Percentiles rank a stretch among this genome's conserved stretches.
phyloP scores from a whole-genome alignment of 2,329 filamentous ascomycete genomes.

The Graphilbum sp. region DNA sequence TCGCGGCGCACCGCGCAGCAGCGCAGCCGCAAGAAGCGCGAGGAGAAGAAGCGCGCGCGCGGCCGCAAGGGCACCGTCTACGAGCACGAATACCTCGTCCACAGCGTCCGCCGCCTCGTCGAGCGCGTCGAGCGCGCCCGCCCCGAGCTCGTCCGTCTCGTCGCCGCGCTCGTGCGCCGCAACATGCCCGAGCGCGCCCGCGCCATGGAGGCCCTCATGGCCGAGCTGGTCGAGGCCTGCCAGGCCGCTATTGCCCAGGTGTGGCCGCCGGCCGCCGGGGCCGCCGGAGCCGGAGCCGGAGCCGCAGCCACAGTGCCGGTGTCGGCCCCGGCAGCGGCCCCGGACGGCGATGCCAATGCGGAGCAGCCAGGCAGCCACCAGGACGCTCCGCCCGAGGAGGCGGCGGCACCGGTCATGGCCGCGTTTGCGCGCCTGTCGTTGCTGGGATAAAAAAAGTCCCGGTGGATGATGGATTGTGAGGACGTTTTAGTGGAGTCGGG shows the following conservation, averaged over 20 bases:
- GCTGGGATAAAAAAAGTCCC: neutral
- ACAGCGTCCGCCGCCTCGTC: slow-evolving; percentile 67
- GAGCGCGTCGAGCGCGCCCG: slow-evolving; percentile 62
- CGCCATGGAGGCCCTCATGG: slow-evolving; percentile 58
- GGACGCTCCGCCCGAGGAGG: slow-evolving; percentile 18
- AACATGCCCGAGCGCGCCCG: slow-evolving; percentile 78
- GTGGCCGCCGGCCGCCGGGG: slow-evolving; percentile 23
- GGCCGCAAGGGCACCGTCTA: slow-evolving; percentile 96
- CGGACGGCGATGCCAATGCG: too few species aligned
- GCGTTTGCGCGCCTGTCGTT: neutral
- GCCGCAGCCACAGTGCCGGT: too few species aligned
- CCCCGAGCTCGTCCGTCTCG: slow-evolving; percentile 55
- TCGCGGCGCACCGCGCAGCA: slow-evolving; percentile 20
- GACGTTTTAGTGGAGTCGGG: too few species aligned
- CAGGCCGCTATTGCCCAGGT: slow-evolving; percentile 52
- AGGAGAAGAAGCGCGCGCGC: slow-evolving; percentile 87
- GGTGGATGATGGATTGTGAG: too few species aligned
- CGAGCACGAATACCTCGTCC: slow-evolving; percentile 92
- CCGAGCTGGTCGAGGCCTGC: slow-evolving; percentile 59
- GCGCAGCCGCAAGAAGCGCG: slow-evolving; percentile 69
- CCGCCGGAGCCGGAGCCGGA: slow-evolving; percentile 9
- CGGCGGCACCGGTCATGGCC: slow-evolving; percentile 6
- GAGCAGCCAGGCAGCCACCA: too few species aligned
- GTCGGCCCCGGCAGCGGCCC: neutral
- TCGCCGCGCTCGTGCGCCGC: slow-evolving; percentile 61